phyloP scores from a whole-genome alignment of 1,284 basidiomycete species.

The Ceratobasidium sp. region DNA sequence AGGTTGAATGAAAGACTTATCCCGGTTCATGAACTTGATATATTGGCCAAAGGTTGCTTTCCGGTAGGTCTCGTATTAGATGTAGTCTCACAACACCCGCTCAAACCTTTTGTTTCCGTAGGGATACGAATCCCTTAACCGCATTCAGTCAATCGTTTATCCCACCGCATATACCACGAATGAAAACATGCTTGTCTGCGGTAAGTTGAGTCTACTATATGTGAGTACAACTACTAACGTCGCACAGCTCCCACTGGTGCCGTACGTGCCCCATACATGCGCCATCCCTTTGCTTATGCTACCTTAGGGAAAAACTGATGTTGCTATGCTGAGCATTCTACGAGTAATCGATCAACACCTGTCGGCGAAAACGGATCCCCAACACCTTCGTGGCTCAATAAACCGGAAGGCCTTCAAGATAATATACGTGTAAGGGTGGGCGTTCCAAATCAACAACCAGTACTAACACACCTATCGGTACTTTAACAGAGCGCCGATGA shows the following conservation, averaged over 20 bases:
- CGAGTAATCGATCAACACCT: conserved; percentile 87
- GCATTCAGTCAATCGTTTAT: conserved; percentile 96
- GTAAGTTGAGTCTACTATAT: conserved; percentile 63
- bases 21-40: conserved; percentile 80
- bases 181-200: conserved; percentile 97
- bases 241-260: conserved; percentile 91
- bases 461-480: conserved; percentile 32
- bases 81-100: neutral
- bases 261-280: conserved; percentile 65
- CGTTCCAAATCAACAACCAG: neutral
- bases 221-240: neutral
- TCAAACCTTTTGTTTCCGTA: conserved; percentile 55
- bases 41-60: conserved; percentile 88
- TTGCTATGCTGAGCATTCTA: conserved; percentile 95
- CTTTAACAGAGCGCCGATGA: conserved; percentile 94
- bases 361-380: conserved; percentile 57
- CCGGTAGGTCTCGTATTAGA: conserved; percentile 67
- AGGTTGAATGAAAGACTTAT: conserved; percentile 81
- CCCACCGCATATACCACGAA: conserved; percentile 94
- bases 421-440: conserved; percentile 86
- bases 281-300: conserved; percentile 8
- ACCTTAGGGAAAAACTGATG: conserved; percentile 95
- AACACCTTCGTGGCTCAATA: conserved; percentile 67
- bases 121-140: conserved; percentile 91
- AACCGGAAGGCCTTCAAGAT: conserved; percentile 89